Percentiles rank a stretch among this genome's conserved stretches.
Conservation (phyloP, 108 stramenopile species). For the Bacterosira constricta region DNA sequence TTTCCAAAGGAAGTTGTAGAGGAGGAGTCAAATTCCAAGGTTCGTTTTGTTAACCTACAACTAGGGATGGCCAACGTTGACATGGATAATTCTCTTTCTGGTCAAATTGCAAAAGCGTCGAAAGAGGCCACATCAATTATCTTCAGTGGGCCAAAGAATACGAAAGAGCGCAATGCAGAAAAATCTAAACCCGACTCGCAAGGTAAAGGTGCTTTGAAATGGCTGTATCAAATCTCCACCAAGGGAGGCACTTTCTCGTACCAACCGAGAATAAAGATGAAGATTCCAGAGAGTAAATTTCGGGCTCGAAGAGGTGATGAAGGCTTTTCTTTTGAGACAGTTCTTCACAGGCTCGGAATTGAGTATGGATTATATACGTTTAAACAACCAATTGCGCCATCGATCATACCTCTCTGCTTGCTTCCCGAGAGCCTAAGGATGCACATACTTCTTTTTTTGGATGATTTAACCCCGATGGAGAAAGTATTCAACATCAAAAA, state of each 20-base stretch:
- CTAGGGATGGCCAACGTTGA: constrained; percentile 18
- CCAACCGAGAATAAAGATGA: constrained; percentile 48
- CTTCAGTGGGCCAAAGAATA: neutral
- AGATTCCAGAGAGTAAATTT: constrained; percentile 57
- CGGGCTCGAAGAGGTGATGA: constrained; percentile 52
- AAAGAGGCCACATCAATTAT: constrained; percentile 21
- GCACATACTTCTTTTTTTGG: constrained; percentile 69
- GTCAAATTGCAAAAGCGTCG: constrained; percentile 13
- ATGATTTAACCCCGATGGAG: constrained; percentile 66
- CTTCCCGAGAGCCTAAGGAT: constrained; percentile 73
- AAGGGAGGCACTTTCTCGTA: constrained; percentile 50
- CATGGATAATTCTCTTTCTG: constrained; percentile 11
- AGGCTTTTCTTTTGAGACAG: constrained; percentile 66
- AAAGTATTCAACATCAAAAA: constrained; percentile 62
- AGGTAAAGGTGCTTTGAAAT: constrained; percentile 36
- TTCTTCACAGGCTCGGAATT: constrained; percentile 55
- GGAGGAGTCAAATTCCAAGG: constrained; percentile 48
- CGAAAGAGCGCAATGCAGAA: constrained; percentile 1
- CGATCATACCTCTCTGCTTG: constrained; percentile 50
- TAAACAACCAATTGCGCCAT: constrained; percentile 19
- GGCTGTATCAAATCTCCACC: constrained; percentile 35
- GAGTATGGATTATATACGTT: constrained; percentile 46
- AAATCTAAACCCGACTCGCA: constrained; percentile 4
- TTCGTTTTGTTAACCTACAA: constrained; percentile 30
- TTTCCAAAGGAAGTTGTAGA: constrained; percentile 23